Evolutionary conservation across 2,329 filamentous ascomycete genomes (phyloP), one percentile per base, ranked within the genome.

Genomic region (Apiospora hydei): DNA sequence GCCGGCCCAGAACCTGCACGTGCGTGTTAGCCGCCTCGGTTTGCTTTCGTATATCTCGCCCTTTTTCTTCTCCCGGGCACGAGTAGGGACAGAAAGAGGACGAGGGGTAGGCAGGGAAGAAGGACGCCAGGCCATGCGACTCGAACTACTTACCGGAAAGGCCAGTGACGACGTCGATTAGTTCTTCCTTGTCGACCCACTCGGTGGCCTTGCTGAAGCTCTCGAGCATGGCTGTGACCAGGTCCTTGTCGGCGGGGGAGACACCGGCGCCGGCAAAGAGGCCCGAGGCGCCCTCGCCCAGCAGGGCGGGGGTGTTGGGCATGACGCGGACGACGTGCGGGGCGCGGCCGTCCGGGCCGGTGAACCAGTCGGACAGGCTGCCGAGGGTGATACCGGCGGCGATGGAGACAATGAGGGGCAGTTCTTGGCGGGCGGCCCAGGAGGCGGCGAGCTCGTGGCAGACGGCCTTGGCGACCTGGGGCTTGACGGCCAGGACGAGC

Each of bases 251-350:
- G 0, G 77, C 80, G 10, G 78, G 77, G 0, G 83, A 82, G 8
- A 87, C 85, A 46, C 83, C 83, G 8, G 78, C 76, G 43, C 81
- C 82, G 6, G 86, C 85, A 71, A 82, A 87, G 13, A 87, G 77
- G 2, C 85, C 86, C 2, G 84, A 85, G 1, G 86, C 86, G 43
- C 86, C 86, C 79, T 88, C 85, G 34, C 85, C 84, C 13, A 87
- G 83, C 44, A 87, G 78, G 8, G 86, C 86, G 2, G 86, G 86
- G 6, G 85, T 87, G 78, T 88, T 88, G 70, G 86, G 86, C 86
- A 88, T 88, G 72, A 87, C 85, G 26, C 86, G 83, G n/a, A 87
- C 84, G 21, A 86, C 81, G 66, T 84, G 84, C 0, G 85, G 84
- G 1, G 81, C 76, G 30, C 79, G 79, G 4, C 82, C 83, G 46